Evolutionary conservation across 1,284 basidiomycete genomes (phyloP).

Genomic region (Ustilago tritici): DNA sequence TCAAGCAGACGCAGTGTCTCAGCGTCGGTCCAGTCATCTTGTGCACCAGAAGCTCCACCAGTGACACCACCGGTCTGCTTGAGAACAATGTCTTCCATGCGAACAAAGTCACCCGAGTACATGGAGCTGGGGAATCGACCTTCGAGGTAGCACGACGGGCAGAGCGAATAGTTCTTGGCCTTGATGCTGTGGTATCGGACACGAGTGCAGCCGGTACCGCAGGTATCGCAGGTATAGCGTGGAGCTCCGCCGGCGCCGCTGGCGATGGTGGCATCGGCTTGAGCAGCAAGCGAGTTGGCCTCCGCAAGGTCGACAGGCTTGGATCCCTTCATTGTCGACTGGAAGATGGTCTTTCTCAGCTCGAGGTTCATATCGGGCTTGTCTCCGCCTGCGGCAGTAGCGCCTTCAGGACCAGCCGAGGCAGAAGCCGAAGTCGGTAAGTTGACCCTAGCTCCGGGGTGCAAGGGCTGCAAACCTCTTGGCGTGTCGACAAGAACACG

Average conservation of each 20-base stretch:
- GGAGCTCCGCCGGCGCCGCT: slow-evolving; percentile 71
- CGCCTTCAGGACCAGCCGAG: slow-evolving; percentile 14
- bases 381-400: slow-evolving; percentile 75
- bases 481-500: slow-evolving; percentile 97
- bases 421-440: slow-evolving; percentile 24
- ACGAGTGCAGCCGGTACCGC: slow-evolving; percentile 89
- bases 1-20: slow-evolving; percentile 90
- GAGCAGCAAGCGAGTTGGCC: slow-evolving; percentile 61
- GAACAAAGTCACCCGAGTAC: slow-evolving; percentile 98
- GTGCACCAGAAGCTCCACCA: slow-evolving; percentile 72
- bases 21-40: slow-evolving; percentile 89
- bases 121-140: slow-evolving; percentile 95
- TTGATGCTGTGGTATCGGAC: slow-evolving; percentile 93
- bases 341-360: slow-evolving; percentile 66
- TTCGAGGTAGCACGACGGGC: slow-evolving; percentile 83
- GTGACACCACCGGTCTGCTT: slow-evolving; percentile 71
- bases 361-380: slow-evolving; percentile 71
- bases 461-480: slow-evolving; percentile 91
- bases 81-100: slow-evolving; percentile 75
- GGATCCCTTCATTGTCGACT: slow-evolving; percentile 65
- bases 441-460: slow-evolving; percentile 75
- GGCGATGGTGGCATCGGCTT: slow-evolving; percentile 73
- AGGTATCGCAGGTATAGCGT: slow-evolving; percentile 88
- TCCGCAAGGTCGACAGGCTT: slow-evolving; percentile 61
- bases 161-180: slow-evolving; percentile 81